phyloP scores from a whole-genome alignment of 176 grass and related monocot species.

The Avena insularis region DNA sequence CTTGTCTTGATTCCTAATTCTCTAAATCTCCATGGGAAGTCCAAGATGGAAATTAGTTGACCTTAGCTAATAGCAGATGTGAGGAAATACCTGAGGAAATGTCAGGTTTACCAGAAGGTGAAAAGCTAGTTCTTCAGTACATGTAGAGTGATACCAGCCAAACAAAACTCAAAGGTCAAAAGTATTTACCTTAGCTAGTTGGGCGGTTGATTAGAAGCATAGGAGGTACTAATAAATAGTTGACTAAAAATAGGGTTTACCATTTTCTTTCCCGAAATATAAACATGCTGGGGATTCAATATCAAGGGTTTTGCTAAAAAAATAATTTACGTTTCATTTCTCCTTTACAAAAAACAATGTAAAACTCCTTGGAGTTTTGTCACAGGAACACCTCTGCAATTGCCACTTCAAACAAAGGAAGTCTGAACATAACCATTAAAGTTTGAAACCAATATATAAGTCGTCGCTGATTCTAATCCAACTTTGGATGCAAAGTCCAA shows the following conservation, averaged over 20 bases:
- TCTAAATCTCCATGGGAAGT: background rate
- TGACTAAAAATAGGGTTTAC: background rate
- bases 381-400: background rate
- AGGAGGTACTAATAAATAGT: background rate
- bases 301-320: background rate
- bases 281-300: background rate
- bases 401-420: background rate
- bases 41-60: background rate
- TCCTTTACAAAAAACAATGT: background rate
- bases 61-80: background rate
- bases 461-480: background rate
- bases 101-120: background rate
- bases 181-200: background rate
- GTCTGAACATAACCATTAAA: background rate
- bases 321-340: background rate
- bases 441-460: slow-evolving; percentile 3
- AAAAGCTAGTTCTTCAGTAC: background rate
- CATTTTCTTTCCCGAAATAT: background rate
- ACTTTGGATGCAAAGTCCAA: background rate
- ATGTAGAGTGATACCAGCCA: background rate
- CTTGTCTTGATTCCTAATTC: background rate
- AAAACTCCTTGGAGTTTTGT: background rate
- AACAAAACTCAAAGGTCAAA: slow-evolving; percentile 21
- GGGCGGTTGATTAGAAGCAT: background rate
- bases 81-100: background rate